These are phyloP conservation scores for Microbotryum lychnidis-dioicae DNA, from an alignment of 1,284 basidiomycete genomes.

Conservation along the genomic window DNA sequence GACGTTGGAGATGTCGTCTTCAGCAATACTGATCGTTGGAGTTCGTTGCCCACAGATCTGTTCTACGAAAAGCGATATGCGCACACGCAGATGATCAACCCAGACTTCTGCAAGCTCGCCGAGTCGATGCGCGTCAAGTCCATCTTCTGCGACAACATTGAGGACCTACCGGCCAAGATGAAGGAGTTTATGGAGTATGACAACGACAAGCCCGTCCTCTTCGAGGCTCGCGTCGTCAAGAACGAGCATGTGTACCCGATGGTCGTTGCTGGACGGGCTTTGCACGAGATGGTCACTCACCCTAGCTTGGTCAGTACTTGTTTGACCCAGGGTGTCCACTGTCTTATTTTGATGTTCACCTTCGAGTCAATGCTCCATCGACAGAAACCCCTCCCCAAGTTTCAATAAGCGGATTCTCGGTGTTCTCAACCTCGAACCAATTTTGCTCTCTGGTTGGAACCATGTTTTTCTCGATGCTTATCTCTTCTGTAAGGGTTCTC, in stretches of 20 bases:
- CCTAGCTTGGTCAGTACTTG: conserved; percentile 7
- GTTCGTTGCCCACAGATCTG: conserved; percentile 52
- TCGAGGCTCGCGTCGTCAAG: conserved; percentile 81
- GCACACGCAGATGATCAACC: conserved; percentile 88
- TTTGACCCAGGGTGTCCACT: no score
- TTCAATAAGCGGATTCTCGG: no score
- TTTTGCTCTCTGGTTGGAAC: no score
- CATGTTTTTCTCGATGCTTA: no score
- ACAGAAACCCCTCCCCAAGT: no score
- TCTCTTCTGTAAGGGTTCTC: no score
- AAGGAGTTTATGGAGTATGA: conserved; percentile 97
- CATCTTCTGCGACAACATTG: conserved; percentile 60
- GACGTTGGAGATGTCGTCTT: conserved; percentile 1
- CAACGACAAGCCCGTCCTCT: conserved; percentile 69
- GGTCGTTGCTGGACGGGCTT: conserved; percentile 74
- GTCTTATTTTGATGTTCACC: no score
- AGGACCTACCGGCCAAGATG: conserved; percentile 87
- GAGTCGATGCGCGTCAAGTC: conserved; percentile 86
- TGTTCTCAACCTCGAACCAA: no score
- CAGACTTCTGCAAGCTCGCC: conserved; percentile 82
- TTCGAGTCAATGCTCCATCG: no score
- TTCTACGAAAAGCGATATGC: conserved; percentile 94
- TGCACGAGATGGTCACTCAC: conserved; percentile 67
- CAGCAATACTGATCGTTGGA: neutral
- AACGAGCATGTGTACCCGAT: conserved; percentile 65